Conservation (phyloP, 306 rosid species). For the Medicago truncatula region DNA sequence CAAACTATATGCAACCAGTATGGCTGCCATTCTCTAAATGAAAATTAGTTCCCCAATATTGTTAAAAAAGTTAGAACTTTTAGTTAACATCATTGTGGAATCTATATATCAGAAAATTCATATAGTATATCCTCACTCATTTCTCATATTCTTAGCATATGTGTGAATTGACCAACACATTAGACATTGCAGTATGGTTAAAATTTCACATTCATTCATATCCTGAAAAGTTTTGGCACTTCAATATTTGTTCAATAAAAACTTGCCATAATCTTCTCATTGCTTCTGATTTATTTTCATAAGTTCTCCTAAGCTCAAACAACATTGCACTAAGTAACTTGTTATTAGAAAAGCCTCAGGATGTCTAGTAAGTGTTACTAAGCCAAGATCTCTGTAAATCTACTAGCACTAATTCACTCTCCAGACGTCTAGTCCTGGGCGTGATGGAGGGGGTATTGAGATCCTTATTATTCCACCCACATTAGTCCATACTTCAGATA, state of each 20-base stretch:
- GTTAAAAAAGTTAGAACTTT: conserved; percentile 2
- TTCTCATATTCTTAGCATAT: conserved; percentile 27
- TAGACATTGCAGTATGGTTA: conserved; percentile 7
- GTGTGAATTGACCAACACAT: conserved; percentile 5
- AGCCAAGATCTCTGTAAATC: neutral
- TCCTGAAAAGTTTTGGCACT: conserved; percentile 15
- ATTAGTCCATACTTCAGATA: neutral
- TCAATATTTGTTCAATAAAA: neutral
- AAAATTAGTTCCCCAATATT: conserved; percentile 22
- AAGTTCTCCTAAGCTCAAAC: conserved; percentile 13
- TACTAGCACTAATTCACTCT: neutral
- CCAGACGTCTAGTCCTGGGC: neutral
- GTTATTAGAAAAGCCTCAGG: neutral
- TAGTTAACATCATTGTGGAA: conserved; percentile 8
- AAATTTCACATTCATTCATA: conserved; percentile 30
- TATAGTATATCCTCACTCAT: conserved; percentile 6
- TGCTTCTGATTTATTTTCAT: conserved; percentile 12
- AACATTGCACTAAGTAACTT: conserved; percentile 10
- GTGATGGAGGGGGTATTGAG: neutral
- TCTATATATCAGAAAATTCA: conserved; percentile 14
- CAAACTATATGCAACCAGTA: conserved; percentile 26
- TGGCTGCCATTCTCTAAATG: conserved; percentile 11
- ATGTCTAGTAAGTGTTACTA: neutral
- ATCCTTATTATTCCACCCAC: neutral
- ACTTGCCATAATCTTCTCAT: conserved; percentile 5